Conservation (phyloP, 192 early-diverging fungal species). For the Coemansia sp. region DNA sequence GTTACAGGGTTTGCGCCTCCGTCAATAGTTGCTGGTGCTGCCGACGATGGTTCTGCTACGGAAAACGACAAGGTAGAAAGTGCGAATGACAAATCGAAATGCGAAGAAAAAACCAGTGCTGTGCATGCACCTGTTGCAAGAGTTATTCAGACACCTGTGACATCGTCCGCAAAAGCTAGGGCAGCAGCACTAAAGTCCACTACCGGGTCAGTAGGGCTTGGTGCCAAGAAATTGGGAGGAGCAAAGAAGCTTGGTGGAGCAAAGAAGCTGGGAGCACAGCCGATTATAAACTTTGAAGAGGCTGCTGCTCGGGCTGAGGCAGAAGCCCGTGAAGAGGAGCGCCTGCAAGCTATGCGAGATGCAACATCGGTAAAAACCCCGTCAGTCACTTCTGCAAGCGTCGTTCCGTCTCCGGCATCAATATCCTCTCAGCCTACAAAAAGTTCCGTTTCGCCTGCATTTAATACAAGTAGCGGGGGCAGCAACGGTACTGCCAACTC, state of each 20-base stretch:
- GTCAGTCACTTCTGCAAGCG: neutral
- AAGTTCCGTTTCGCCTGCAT: neutral
- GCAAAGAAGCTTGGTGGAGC: slow-evolving; percentile 77
- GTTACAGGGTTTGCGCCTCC: slow-evolving; percentile 25
- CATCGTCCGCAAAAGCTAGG: slow-evolving; percentile 22
- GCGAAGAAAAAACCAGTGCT: slow-evolving; percentile 6
- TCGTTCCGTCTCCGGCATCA: slow-evolving; percentile 2
- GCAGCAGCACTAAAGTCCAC: slow-evolving; percentile 26
- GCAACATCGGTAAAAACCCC: slow-evolving; percentile 15
- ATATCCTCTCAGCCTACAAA: neutral
- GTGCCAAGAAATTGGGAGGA: slow-evolving; percentile 44
- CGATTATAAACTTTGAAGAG: slow-evolving; percentile 86
- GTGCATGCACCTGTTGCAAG: slow-evolving; percentile 31
- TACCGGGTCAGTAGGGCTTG: slow-evolving; percentile 16
- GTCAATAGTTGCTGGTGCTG: slow-evolving; percentile 13
- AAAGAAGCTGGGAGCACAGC: slow-evolving; percentile 73
- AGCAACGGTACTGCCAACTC: neutral
- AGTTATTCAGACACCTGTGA: slow-evolving; percentile 10
- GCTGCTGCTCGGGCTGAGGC: slow-evolving; percentile 85
- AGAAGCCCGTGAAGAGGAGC: slow-evolving; percentile 67
- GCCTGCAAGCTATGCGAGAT: slow-evolving; percentile 49
- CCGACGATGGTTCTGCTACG: neutral
- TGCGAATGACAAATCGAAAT: neutral
- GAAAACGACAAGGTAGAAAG: neutral
- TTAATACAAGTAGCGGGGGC: neutral